Percentiles rank a stretch among this genome's conserved stretches.
Evolutionary conservation across 352 stramenopile genomes (phyloP).

Genomic region (Hyaloperonospora arabidopsidis): DNA sequence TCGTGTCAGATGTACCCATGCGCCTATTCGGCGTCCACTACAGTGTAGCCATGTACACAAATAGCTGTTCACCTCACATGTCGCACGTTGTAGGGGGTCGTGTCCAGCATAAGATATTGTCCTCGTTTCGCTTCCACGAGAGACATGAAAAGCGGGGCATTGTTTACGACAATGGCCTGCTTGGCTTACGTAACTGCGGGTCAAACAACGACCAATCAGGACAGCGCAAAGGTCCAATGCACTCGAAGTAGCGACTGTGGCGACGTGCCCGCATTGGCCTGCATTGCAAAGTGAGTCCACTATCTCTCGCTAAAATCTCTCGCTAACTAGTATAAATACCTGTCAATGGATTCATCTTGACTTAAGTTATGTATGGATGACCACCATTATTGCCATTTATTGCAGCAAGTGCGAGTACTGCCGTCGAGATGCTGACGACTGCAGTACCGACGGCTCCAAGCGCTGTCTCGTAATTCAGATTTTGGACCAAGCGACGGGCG

Average conservation of each 20-base stretch:
- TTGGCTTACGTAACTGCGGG: conserved; percentile 5
- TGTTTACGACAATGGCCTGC: conserved; percentile 6
- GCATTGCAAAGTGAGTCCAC: conserved; percentile 39
- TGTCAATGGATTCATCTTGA: too few species aligned
- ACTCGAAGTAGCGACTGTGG: conserved; percentile 50
- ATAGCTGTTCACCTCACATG: not conserved
- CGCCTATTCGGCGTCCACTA: not conserved
- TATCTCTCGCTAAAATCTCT: too few species aligned
- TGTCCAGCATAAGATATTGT: too few species aligned
- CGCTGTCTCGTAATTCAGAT: conserved; percentile 44
- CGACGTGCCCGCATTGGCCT: conserved; percentile 66
- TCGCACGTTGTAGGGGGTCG: too few species aligned
- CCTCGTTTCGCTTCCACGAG: not conserved
- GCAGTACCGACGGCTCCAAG: conserved; percentile 50
- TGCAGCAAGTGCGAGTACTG: conserved; percentile 68
- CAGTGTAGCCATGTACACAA: not conserved
- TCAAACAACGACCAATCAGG: conserved; percentile 22
- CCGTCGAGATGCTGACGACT: conserved; percentile 41
- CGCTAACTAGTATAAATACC: too few species aligned
- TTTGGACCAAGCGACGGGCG: conserved; percentile 28
- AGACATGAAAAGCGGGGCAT: conserved; percentile 8
- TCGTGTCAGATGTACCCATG: not conserved
- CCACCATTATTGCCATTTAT: too few species aligned
- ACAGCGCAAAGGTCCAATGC: conserved; percentile 42
- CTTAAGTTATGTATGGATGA: too few species aligned